Evolutionary conservation across 2,329 filamentous ascomycete genomes (phyloP).

Genomic region (Colletotrichum tabaci): DNA sequence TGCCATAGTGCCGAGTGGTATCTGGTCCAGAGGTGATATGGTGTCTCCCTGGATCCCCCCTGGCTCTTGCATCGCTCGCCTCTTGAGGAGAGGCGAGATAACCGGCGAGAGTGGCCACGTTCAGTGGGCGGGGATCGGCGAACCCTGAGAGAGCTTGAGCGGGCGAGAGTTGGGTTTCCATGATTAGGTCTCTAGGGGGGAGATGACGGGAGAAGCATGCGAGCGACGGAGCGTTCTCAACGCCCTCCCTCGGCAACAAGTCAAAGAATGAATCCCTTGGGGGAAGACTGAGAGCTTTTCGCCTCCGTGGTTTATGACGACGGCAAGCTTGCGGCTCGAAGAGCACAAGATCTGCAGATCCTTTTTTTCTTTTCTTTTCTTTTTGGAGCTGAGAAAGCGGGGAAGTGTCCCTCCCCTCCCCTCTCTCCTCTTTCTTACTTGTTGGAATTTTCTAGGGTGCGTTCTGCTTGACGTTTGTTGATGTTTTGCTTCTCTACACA

Average conservation of each 20-base stretch:
- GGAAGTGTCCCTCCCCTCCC: neutral
- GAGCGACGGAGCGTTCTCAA: constrained; percentile 21
- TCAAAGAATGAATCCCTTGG: neutral
- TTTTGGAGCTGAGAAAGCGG: constrained; percentile 1
- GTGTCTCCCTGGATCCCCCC: neutral
- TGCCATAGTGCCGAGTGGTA: neutral
- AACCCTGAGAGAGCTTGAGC: neutral
- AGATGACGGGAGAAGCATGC: neutral
- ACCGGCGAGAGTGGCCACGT: neutral
- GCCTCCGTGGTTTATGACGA: neutral
- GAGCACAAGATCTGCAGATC: constrained; percentile 13
- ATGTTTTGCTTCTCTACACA: no score
- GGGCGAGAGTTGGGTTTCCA: neutral
- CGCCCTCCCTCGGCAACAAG: neutral
- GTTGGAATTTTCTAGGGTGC: neutral
- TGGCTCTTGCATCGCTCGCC: neutral
- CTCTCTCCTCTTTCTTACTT: neutral
- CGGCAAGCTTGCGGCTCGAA: neutral
- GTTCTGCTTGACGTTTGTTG: neutral
- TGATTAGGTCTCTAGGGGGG: neutral
- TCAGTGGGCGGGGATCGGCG: constrained; percentile 23
- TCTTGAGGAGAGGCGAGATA: neutral
- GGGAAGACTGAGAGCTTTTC: neutral
- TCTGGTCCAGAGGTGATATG: constrained; percentile 15
- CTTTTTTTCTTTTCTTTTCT: neutral